Base-by-base conservation (phyloP, 139 green algal genomes). In the Chlorella sp. region DNA sequence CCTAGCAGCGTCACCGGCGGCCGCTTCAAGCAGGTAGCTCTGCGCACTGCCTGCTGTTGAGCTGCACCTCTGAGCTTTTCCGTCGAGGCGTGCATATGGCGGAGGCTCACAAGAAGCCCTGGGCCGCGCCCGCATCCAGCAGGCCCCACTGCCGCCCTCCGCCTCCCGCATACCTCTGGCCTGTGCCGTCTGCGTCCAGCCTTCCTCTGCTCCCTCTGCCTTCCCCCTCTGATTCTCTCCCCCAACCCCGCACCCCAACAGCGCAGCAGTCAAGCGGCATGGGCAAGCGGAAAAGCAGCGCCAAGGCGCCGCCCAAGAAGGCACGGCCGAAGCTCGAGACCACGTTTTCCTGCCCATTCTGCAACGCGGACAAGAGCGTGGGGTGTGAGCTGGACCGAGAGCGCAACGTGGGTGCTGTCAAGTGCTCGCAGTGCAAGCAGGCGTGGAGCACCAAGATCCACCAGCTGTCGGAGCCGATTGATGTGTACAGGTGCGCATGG, bases 341-440 rank as follows among this genome's bases (percentile, higher is more conserved):
- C 7, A 84, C 90, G 3, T 97, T 97, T 84, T 86, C 92, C 83
- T 97, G 95, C 71, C 95, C 95, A 5, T 96, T 97, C 61, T 97
- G 95, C 89, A 97, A 97, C 80, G 92, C 95, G 64, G 90, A 92
- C 85, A 83, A 94, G 61, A 95, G 87, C 82, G 95, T 97, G 12
- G 39, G 82, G 22, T 95, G 90, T 37, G 90, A 91, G n/a, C 53
- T 97, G 81, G 95, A 95, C 85, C 89, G 91, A 60, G 91, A 95
- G 19, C 83, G 16, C 48, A 86, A 93, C 15, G 85, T 94, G 60
- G 86, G 90, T 14, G 57, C 85, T 15, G 89, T 94, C 22, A 82
- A 76, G 39, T 94, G 92, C 78, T 82, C 53, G 69, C 64, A 91
- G 26, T 94, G 92, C 76, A 81, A 86, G 24, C 89, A 87, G 3